Percentiles rank a stretch among this genome's conserved stretches.
These are phyloP conservation scores for Ramularia endophylla DNA, from an alignment of 2,329 filamentous ascomycete genomes.

Conservation along the genomic window DNA sequence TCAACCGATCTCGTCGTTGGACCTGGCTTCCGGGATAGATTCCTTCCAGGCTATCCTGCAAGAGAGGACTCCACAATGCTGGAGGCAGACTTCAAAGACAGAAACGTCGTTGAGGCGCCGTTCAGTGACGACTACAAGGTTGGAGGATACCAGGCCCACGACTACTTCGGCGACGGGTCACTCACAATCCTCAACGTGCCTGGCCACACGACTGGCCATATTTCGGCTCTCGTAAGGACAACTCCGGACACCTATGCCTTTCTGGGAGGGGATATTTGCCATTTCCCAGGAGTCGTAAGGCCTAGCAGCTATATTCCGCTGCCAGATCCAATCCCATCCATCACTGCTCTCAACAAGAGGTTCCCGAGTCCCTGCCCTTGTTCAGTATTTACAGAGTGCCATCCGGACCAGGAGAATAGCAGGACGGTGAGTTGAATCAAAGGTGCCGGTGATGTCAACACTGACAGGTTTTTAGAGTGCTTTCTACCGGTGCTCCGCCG, in stretches of 20 bases:
- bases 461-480: constrained; percentile 3
- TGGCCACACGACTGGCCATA: constrained; percentile 20
- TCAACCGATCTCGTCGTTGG: constrained; percentile 48
- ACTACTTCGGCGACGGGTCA: constrained; percentile 39
- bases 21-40: constrained; percentile 43
- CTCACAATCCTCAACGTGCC: constrained; percentile 37
- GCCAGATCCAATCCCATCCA: constrained; percentile 12
- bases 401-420: constrained; percentile 12
- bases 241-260: constrained; percentile 21
- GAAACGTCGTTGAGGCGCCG: constrained; percentile 15
- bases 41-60: constrained; percentile 45
- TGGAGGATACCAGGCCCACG: constrained; percentile 36
- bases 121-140: constrained; percentile 28
- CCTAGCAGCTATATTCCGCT: constrained; percentile 15
- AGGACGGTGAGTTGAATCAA: constrained; percentile 4
- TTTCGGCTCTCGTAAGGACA: constrained; percentile 20
- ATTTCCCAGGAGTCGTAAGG: constrained; percentile 19
- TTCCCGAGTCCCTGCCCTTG: constrained; percentile 16
- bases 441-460: neutral
- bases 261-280: constrained; percentile 22
- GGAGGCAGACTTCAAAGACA: constrained; percentile 17
- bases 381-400: constrained; percentile 16
- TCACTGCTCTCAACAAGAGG: constrained; percentile 14
- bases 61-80: constrained; percentile 11
- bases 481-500: constrained; percentile 16